phyloP scores from a whole-genome alignment of 2,329 filamentous ascomycete species.

The Aureobasidium sp. region DNA sequence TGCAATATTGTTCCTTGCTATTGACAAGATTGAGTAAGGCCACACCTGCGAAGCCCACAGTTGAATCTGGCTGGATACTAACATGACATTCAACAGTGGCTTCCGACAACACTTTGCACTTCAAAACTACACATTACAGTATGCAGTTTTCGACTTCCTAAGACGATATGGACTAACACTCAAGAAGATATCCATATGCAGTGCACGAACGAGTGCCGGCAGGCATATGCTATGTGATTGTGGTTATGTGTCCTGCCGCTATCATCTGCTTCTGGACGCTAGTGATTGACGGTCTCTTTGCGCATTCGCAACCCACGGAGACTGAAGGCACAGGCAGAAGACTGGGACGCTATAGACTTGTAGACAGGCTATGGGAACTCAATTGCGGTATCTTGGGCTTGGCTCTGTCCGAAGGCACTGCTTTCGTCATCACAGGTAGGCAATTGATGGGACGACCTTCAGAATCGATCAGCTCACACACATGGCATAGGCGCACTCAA shows the following conservation, averaged over 20 bases:
- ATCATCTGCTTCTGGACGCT: constrained; percentile 50
- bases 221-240: constrained; percentile 40
- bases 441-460: no score
- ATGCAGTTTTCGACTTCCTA: constrained; percentile 21
- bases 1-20: constrained; percentile 42
- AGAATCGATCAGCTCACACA: background rate
- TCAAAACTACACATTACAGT: constrained; percentile 48
- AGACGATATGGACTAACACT: background rate
- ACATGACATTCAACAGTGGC: constrained; percentile 19
- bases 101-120: constrained; percentile 52
- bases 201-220: constrained; percentile 48
- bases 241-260: constrained; percentile 40
- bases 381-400: constrained; percentile 54
- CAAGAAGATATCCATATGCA: constrained; percentile 37
- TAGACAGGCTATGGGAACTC: constrained; percentile 53
- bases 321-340: constrained; percentile 29
- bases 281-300: constrained; percentile 51
- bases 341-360: constrained; percentile 42
- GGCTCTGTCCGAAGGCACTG: constrained; percentile 44
- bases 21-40: constrained; percentile 42
- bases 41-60: background rate
- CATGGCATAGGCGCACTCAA: constrained; percentile 39
- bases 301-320: constrained; percentile 32
- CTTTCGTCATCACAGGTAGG: constrained; percentile 47
- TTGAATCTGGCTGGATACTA: background rate